Conservation (phyloP, 495 filamentous ascomycete genomes). For the Aspergillus nidulans region DNA sequence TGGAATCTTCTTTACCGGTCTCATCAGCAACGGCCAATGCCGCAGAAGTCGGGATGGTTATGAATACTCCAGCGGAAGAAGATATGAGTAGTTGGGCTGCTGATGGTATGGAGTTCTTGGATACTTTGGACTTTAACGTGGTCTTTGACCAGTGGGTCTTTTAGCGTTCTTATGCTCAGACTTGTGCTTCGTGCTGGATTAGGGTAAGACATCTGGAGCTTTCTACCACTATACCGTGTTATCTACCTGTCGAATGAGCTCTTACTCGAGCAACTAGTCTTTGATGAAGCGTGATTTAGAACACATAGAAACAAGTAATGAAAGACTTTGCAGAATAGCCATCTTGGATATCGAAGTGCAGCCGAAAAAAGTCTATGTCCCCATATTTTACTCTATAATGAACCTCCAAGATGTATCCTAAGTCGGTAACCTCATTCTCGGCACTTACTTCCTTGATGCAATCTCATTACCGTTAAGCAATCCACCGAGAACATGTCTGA, state of each 20-base stretch:
- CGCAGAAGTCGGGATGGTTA: not conserved
- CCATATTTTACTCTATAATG: not conserved
- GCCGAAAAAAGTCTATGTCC: not conserved
- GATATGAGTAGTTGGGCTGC: slow-evolving; percentile 18
- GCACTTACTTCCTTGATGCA: slow-evolving; percentile 13
- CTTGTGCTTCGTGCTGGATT: too few species aligned
- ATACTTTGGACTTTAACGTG: slow-evolving; percentile 25
- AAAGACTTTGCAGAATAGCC: not conserved
- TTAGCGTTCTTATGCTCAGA: slow-evolving; percentile 6
- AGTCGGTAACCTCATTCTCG: not conserved
- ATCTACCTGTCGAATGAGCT: too few species aligned
- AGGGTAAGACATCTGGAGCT: not conserved
- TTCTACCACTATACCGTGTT: too few species aligned
- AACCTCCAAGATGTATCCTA: not conserved
- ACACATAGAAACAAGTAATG: not conserved
- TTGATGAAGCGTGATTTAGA: too few species aligned
- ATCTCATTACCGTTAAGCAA: slow-evolving; percentile 27
- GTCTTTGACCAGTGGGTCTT: slow-evolving; percentile 31
- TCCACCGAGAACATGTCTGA: slow-evolving; percentile 57
- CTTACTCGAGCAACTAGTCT: too few species aligned
- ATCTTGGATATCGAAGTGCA: too few species aligned
- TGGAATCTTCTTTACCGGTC: slow-evolving; percentile 23
- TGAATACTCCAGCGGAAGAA: not conserved
- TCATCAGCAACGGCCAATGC: not conserved
- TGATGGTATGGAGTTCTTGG: slow-evolving; percentile 23